A percentile compares a stretch with the other conserved stretches of the same genome.
phyloP scores from a whole-genome alignment of 2,329 filamentous ascomycete species.

The Fusarium sp. region DNA sequence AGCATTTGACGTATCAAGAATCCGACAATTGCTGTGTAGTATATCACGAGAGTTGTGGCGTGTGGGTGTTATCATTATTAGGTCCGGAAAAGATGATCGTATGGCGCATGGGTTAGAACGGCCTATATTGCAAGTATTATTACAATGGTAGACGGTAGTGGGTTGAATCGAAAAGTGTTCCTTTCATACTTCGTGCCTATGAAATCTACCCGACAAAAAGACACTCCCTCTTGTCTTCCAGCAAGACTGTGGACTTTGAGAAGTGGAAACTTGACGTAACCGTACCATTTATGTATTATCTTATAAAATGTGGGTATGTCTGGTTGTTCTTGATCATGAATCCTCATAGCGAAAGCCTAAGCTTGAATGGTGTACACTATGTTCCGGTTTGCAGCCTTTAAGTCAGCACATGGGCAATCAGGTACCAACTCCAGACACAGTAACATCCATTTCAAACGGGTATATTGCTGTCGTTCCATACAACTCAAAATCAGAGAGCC shows the following conservation, averaged over 20 bases:
- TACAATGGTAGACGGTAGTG: slow-evolving; percentile 7
- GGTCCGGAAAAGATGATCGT: background rate
- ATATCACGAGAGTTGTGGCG: background rate
- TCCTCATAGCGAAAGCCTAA: too few species aligned
- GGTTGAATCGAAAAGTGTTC: slow-evolving; percentile 11
- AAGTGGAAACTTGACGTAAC: background rate
- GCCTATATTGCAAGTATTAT: slow-evolving; percentile 17
- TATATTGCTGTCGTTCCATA: slow-evolving; percentile 21
- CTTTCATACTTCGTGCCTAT: background rate
- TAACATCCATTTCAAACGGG: slow-evolving; percentile 7
- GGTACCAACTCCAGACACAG: background rate
- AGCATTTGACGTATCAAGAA: background rate
- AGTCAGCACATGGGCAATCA: background rate
- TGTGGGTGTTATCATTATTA: slow-evolving; percentile 11
- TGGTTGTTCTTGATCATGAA: background rate
- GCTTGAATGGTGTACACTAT: too few species aligned
- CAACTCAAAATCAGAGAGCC: background rate
- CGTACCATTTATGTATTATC: background rate
- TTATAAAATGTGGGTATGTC: background rate
- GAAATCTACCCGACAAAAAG: too few species aligned
- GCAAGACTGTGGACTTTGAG: background rate
- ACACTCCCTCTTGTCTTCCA: background rate
- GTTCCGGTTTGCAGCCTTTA: background rate
- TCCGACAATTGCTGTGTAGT: background rate
- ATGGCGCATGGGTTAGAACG: slow-evolving; percentile 1